Evolutionary conservation across 108 stramenopile genomes (phyloP).

Genomic region (Cyclotella sp.): DNA sequence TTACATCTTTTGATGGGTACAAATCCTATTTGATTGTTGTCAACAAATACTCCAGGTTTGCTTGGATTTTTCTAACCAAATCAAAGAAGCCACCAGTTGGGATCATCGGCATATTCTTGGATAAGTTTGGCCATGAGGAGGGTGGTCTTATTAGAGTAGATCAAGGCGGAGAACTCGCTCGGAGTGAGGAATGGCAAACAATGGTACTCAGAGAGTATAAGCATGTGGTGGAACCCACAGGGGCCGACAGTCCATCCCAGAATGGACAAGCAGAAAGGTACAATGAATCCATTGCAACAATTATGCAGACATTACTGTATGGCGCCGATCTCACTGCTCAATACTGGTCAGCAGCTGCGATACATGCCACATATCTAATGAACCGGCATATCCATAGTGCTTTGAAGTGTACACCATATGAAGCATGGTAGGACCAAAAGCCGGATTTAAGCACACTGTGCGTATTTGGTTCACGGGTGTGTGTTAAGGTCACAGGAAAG

Average conservation of each 20-base stretch:
- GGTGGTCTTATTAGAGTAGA: no score
- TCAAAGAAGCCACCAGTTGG: no score
- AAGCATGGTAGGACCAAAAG: slow-evolving; percentile 4
- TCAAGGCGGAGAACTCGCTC: slow-evolving; percentile 5
- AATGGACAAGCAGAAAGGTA: background rate
- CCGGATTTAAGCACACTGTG: background rate
- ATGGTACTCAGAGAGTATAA: background rate
- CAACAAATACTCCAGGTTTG: background rate
- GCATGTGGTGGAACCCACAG: slow-evolving; percentile 1
- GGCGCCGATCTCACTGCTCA: slow-evolving; percentile 5
- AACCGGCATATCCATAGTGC: slow-evolving; percentile 1
- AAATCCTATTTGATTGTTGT: slow-evolving; percentile 6
- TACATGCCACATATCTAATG: background rate
- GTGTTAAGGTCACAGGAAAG: no score
- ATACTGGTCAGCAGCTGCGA: background rate
- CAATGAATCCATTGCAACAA: background rate
- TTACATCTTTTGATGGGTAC: no score
- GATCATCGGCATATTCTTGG: background rate
- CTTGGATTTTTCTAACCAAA: slow-evolving; percentile 9
- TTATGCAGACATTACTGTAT: background rate
- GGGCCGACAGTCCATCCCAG: slow-evolving; percentile 16
- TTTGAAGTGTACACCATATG: background rate
- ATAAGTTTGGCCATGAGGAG: no score
- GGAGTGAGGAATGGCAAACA: background rate
- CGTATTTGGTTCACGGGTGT: slow-evolving; percentile 15